Base-by-base conservation (phyloP, 768 basidiomycete species). In the Chlorophyllum brunneum region DNA sequence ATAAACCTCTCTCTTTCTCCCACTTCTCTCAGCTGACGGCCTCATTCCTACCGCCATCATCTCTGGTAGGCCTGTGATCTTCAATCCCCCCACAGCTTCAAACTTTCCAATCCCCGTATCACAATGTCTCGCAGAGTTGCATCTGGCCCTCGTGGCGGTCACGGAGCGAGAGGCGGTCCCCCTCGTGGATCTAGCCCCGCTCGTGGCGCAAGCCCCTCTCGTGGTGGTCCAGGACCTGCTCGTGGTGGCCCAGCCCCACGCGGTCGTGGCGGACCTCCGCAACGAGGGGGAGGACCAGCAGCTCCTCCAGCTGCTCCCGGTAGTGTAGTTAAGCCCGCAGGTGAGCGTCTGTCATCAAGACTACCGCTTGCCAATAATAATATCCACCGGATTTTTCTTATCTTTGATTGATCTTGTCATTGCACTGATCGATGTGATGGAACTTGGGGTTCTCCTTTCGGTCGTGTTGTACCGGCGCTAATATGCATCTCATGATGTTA, bases 381-480 rank as follows among this genome's bases (percentile, higher is more conserved):
- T 71, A 84, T n/a, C n/a, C n/a, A n/a, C n/a, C n/a, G n/a, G n/a
- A n/a, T n/a, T n/a, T n/a, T n/a, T 13, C n/a, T 40, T 40, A 22
- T 40, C 20, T 9, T 24, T 56, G 63, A 61, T 23, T 65, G 0
- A 72, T 80, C 8, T 74, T 82, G 77, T 8, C 62, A 56, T 0
- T 86, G 26, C 69, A 77, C 44, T 84, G 86, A 51, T 85, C 4
- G 5, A 37, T 40, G 16, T 22, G 38, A 4, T 40, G 5, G 20
- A 16, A 20, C 20, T 20, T 20, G 38, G 8, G 20, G n/a, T n/a
- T n/a, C n/a, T n/a, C n/a, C n/a, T n/a, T n/a, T n/a, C n/a, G n/a
- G n/a, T n/a, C n/a, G n/a, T n/a, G n/a, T n/a, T n/a, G n/a, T n/a
- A n/a, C n/a, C n/a, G n/a, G n/a, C n/a, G n/a, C n/a, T n/a, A n/a